phyloP scores from a whole-genome alignment of 371 early-diverging fungal species.

The Quaeritorhiza haematococci region DNA sequence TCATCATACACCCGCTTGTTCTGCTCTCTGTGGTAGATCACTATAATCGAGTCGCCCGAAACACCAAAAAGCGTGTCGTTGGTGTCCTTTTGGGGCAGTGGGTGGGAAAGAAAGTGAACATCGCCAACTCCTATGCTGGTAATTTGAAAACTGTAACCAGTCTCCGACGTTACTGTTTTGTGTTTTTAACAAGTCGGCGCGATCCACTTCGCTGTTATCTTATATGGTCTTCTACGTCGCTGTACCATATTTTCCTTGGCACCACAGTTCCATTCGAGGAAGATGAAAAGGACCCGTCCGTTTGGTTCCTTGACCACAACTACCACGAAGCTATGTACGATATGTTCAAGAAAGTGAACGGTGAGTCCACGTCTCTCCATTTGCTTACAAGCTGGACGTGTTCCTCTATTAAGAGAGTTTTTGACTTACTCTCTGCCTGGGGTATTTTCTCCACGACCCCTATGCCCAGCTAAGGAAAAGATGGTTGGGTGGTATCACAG shows the following conservation, averaged over 20 bases:
- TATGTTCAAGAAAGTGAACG: slow-evolving; percentile 99
- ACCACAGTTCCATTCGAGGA: slow-evolving; percentile 97
- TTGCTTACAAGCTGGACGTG: not conserved
- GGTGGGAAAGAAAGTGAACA: slow-evolving; percentile 84
- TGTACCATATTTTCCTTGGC: not conserved
- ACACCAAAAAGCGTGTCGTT: slow-evolving; percentile 95
- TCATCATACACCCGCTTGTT: slow-evolving; percentile 97
- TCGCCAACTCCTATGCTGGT: slow-evolving; percentile 99
- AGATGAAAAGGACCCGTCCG: slow-evolving; percentile 94
- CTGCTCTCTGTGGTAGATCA: slow-evolving; percentile 98
- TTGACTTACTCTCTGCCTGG: not conserved
- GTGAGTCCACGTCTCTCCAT: slow-evolving; percentile 34
- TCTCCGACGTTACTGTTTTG: not conserved
- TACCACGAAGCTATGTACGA: slow-evolving; percentile 99
- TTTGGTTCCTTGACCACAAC: slow-evolving; percentile 99
- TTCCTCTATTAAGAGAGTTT: not conserved
- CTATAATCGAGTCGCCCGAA: slow-evolving; percentile 94
- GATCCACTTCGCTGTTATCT: not conserved
- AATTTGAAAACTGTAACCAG: no score
- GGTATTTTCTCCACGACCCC: no score
- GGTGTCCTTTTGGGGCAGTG: slow-evolving; percentile 98
- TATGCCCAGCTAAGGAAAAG: slow-evolving; percentile 80
- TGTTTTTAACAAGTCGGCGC: no score
- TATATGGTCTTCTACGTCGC: slow-evolving; percentile 6
- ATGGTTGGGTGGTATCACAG: slow-evolving; percentile 99